Base-by-base conservation (phyloP, 306 rosid species). In the Cicer yamashitae region DNA sequence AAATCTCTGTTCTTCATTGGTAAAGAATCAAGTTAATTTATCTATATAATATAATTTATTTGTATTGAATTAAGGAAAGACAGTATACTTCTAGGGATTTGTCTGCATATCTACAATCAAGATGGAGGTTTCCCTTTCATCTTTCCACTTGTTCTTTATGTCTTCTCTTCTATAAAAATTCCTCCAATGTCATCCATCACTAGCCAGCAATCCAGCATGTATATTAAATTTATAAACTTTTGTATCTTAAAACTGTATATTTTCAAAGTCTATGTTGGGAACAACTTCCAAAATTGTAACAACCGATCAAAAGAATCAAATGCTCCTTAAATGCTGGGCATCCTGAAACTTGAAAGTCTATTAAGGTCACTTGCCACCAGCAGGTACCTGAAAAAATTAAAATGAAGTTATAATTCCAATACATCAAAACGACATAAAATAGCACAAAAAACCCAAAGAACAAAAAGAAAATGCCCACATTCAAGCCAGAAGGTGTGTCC, bases 401-500 rank as follows among this genome's bases (percentile, higher is more conserved):
- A 8, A 75, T 17, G 50, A 61, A 50, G 40, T 75, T 22, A 57
- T 12, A 74, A 59, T 15, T 61, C 71, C 57, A 41, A 52, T 70
- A 46, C 10, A 74, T 15, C 58, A 38, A 48, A 72, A 53, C 14
- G 6, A 14, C 38, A 30, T 5, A 25, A 61, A 58, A 66, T 39
- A 73, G 53, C 18, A 43, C 8, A 22, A 41, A 53, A 74, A 12
- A 1, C 2, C 68, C 7, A 56, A 47, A 52, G 58, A 59, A 47
- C 18, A 56, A 79, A 70, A 71, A 39, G 46, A 62, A 20, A 38
- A 54, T 41, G 20, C 30, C 44, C 57, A 38, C 54, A 41, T 15
- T 43, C 62, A 79, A 66, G 57, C 44, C 70, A 68, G 74, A 78
- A 74, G 56, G 68, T 56, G 37, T 13, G 71, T 75, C 41, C 73